Conservation (phyloP, 2,329 filamentous ascomycete genomes). For the Fusarium verrucosum region DNA sequence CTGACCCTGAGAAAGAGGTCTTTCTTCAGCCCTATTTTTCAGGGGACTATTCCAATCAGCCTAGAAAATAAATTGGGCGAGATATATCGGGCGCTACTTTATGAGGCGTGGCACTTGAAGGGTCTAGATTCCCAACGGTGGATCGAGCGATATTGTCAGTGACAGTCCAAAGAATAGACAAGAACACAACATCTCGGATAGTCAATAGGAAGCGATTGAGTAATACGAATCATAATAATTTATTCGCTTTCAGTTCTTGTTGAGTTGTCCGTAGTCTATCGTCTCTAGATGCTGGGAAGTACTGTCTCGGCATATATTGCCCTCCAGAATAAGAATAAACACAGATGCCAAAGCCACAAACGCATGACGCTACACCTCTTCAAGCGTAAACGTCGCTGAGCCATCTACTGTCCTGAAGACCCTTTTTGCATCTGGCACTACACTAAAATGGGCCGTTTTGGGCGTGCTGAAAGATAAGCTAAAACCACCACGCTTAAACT, state of each 20-base stretch:
- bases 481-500: neutral
- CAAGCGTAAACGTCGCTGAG: neutral
- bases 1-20: neutral
- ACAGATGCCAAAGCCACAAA: neutral
- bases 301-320: no score
- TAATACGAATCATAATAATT: rapidly evolving
- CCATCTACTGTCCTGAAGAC: neutral
- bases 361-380: neutral
- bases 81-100: neutral
- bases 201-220: rapidly evolving
- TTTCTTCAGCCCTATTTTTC: neutral
- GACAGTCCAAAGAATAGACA: no score
- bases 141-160: neutral
- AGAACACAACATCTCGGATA: no score
- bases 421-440: neutral
- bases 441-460: neutral
- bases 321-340: neutral
- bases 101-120: neutral
- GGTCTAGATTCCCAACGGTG: neutral
- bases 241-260: no score
- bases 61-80: neutral
- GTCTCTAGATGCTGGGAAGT: no score
- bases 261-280: no score
- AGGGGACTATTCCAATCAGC: neutral
- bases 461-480: neutral